Percentiles rank a stretch among this genome's conserved stretches.
These are phyloP conservation scores for Stagonosporopsis vannaccii DNA, from an alignment of 2,329 filamentous ascomycete species.

Conservation along the genomic window DNA sequence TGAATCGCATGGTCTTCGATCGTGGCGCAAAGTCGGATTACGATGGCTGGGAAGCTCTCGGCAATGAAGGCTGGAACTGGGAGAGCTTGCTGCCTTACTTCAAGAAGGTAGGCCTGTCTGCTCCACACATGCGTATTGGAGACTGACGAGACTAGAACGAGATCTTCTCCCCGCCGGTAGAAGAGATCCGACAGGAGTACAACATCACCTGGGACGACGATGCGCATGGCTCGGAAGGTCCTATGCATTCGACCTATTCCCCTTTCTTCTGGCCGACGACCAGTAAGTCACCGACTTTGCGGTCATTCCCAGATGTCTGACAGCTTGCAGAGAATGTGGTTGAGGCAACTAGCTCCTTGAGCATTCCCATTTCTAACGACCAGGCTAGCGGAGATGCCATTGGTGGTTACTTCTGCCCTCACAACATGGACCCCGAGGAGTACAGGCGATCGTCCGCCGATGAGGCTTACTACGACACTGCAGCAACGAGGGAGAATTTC, in stretches of 20 bases:
- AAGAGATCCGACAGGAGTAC: conserved; percentile 29
- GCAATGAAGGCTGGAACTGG: conserved; percentile 40
- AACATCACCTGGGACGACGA: conserved; percentile 24
- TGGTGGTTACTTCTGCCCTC: conserved; percentile 31
- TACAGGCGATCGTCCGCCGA: conserved; percentile 29
- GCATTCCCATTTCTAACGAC: conserved; percentile 26
- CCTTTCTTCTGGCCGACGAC: conserved; percentile 32
- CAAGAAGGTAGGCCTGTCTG: conserved; percentile 25
- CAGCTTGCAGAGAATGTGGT: conserved; percentile 26
- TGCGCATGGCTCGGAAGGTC: conserved; percentile 26
- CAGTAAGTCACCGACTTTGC: conserved; percentile 16
- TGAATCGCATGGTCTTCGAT: conserved; percentile 52
- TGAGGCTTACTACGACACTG: conserved; percentile 32
- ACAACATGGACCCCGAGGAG: conserved; percentile 24
- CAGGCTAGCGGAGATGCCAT: conserved; percentile 31
- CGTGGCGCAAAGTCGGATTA: conserved; percentile 41
- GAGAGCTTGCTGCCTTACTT: conserved; percentile 36
- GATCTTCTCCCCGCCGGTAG: conserved; percentile 27
- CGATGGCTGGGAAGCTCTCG: conserved; percentile 38
- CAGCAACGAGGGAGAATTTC: conserved; percentile 26
- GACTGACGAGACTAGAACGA: conserved; percentile 28
- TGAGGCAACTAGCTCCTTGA: conserved; percentile 23
- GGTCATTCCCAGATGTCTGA: neutral
- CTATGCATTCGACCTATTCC: conserved; percentile 30
- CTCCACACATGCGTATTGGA: neutral